Conservation (phyloP, 2,329 filamentous ascomycete genomes). For the Zasmidium cellare region DNA sequence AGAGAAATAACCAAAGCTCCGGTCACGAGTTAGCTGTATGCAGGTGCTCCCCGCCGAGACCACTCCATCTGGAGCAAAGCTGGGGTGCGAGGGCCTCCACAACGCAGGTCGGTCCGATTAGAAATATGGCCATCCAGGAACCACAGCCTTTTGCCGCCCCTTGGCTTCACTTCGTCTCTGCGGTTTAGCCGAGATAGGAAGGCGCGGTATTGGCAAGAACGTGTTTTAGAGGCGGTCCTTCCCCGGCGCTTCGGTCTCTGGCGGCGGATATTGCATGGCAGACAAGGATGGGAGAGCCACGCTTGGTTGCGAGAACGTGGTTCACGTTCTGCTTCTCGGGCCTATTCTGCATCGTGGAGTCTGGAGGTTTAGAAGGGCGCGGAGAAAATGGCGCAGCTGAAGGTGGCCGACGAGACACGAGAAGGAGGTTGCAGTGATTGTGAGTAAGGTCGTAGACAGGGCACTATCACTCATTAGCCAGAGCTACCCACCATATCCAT, state of each 20-base stretch:
- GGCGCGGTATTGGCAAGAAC: background rate
- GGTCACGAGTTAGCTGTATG: background rate
- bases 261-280: background rate
- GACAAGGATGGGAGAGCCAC: background rate
- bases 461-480: background rate
- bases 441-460: background rate
- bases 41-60: background rate
- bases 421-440: background rate
- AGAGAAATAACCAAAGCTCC: background rate
- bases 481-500: background rate
- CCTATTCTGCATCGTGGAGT: slow-evolving; percentile 8
- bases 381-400: background rate
- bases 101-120: background rate
- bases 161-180: background rate
- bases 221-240: slow-evolving; percentile 2
- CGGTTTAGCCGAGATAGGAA: background rate
- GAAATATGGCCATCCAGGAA: background rate
- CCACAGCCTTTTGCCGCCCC: background rate
- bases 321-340: background rate
- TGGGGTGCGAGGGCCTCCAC: background rate
- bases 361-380: background rate
- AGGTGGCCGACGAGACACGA: background rate
- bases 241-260: slow-evolving; percentile 5
- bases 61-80: background rate
- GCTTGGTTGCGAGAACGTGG: background rate